Conservation (phyloP, 768 basidiomycete species). For the Suillus ampliporus region DNA sequence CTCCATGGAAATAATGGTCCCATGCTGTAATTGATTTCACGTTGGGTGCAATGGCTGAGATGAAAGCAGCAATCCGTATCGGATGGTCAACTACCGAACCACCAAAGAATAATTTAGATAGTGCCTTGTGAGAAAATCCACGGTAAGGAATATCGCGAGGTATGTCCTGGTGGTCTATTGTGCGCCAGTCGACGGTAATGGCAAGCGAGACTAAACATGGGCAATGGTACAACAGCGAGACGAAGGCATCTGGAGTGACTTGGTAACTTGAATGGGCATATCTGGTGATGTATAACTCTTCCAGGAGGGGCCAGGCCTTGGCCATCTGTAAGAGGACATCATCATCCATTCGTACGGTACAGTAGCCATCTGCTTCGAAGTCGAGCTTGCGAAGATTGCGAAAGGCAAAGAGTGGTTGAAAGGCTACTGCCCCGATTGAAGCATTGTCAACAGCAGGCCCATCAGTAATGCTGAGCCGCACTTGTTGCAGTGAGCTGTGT, state of each 20-base stretch:
- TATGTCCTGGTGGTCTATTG: background rate
- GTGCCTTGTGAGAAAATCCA: slow-evolving; percentile 1
- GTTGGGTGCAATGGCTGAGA: slow-evolving; percentile 37
- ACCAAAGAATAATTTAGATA: background rate
- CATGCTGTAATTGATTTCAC: slow-evolving; percentile 32
- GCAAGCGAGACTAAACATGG: background rate
- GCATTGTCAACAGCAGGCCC: fast-evolving
- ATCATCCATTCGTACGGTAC: background rate
- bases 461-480: background rate
- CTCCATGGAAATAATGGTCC: slow-evolving; percentile 8
- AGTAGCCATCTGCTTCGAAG: background rate
- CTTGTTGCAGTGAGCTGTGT: background rate
- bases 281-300: background rate
- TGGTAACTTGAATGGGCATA: background rate
- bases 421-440: background rate
- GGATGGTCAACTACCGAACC: background rate
- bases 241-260: too few species aligned
- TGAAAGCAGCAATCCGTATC: slow-evolving; percentile 21
- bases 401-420: background rate
- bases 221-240: slow-evolving; percentile 8
- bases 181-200: background rate
- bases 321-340: background rate
- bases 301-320: slow-evolving; percentile 12
- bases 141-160: background rate
- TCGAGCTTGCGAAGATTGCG: background rate